phyloP scores from a whole-genome alignment of 1,139 yeast genomes.

The Suhomyces wounanorum region DNA sequence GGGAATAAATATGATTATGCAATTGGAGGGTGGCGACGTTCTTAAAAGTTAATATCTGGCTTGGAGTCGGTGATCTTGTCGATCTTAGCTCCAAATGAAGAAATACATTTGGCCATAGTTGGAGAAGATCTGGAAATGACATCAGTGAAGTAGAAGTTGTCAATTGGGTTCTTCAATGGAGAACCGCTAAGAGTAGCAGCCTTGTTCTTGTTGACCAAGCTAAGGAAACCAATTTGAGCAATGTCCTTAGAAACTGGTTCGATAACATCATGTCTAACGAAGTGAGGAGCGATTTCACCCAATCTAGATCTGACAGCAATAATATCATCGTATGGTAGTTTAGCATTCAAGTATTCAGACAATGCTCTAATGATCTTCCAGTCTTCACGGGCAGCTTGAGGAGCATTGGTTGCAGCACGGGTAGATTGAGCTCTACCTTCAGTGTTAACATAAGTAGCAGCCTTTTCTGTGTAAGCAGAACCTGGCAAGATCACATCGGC shows the following conservation, averaged over 20 bases:
- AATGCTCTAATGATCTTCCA: conserved; percentile 88
- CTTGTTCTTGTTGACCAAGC: conserved; percentile 43
- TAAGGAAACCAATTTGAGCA: conserved; percentile 59
- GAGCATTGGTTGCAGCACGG: conserved; percentile 88
- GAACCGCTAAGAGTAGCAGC: conserved; percentile 46
- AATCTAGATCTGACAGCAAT: conserved; percentile 70
- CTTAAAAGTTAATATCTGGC: conserved; percentile 40
- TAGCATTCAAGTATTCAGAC: conserved; percentile 70
- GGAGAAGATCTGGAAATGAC: conserved; percentile 86
- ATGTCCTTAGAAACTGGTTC: conserved; percentile 67
- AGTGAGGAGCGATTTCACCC: conserved; percentile 79
- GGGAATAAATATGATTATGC: conserved; percentile 14
- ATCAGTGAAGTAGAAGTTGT: conserved; percentile 86
- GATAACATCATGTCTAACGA: conserved; percentile 72
- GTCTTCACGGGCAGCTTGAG: conserved; percentile 90
- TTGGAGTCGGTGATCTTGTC: conserved; percentile 58
- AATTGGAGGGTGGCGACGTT: conserved; percentile 5
- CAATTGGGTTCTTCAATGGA: conserved; percentile 67
- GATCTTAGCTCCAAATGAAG: conserved; percentile 65
- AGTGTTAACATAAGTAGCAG: conserved; percentile 86
- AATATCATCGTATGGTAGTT: conserved; percentile 78
- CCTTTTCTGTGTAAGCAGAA: conserved; percentile 86
- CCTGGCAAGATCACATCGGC: conserved; percentile 91
- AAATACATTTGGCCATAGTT: conserved; percentile 84
- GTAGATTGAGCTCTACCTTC: conserved; percentile 89